Evolutionary conservation across 345 rosid species (phyloP).

Genomic region (Tarenaya hassleriana): DNA sequence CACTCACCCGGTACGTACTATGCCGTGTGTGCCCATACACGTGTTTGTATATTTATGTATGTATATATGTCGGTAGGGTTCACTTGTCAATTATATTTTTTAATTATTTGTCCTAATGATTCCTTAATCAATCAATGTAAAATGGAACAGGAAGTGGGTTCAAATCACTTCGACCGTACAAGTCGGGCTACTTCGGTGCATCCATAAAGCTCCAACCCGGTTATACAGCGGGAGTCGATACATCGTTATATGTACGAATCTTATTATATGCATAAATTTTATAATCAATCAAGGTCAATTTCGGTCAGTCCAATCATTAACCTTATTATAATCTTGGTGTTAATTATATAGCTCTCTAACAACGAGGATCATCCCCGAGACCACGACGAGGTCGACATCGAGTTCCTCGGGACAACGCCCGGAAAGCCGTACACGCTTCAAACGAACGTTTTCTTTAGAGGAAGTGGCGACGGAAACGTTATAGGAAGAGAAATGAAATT

Average conservation of each 20-base stretch:
- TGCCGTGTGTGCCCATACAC: too few species aligned
- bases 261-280: not conserved
- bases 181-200: conserved; percentile 80
- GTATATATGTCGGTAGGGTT: too few species aligned
- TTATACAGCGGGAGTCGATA: conserved; percentile 84
- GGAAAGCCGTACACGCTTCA: conserved; percentile 75
- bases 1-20: too few species aligned
- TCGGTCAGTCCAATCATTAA: too few species aligned
- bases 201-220: conserved; percentile 81
- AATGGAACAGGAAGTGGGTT: conserved; percentile 75
- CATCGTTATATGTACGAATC: conserved; percentile 61
- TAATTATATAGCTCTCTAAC: conserved; percentile 76
- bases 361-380: conserved; percentile 70
- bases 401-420: conserved; percentile 75
- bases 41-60: too few species aligned
- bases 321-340: too few species aligned
- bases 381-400: conserved; percentile 87
- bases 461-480: conserved; percentile 75
- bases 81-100: not conserved
- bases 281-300: not conserved
- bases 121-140: conserved; percentile 11
- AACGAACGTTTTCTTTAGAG: conserved; percentile 82
- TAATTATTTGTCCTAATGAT: not conserved
- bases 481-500: conserved; percentile 74
- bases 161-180: conserved; percentile 60